These are phyloP conservation scores for Lachancea quebecensis DNA, from an alignment of 805 yeast genomes.

Conservation along the genomic window DNA sequence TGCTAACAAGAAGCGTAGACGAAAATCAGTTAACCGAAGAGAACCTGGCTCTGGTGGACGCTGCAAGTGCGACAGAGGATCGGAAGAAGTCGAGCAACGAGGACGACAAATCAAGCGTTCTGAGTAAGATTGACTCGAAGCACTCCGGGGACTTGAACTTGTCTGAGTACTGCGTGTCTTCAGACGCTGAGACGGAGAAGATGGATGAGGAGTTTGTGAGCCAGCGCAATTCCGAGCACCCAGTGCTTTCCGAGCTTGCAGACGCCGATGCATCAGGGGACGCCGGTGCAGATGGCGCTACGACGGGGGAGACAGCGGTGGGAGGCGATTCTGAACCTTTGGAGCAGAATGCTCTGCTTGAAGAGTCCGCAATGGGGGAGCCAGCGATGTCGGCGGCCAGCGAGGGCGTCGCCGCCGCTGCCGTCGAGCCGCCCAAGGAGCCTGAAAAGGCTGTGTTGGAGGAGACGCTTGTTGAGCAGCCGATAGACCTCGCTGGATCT, in stretches of 20 bases:
- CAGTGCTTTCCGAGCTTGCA: constrained; percentile 3
- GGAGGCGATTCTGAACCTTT: background rate
- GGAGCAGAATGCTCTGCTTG: background rate
- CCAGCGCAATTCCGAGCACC: constrained; percentile 1
- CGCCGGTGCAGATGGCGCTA: background rate
- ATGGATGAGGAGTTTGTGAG: constrained; percentile 44
- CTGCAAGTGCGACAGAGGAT: background rate
- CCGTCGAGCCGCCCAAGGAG: no score
- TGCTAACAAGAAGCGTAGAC: constrained; percentile 1
- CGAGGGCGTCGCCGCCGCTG: no score
- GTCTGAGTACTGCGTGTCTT: constrained; percentile 31
- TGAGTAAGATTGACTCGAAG: constrained; percentile 22
- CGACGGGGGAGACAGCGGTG: background rate
- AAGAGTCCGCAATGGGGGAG: background rate
- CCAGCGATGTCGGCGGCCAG: no score
- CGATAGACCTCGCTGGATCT: no score
- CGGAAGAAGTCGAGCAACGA: constrained; percentile 2
- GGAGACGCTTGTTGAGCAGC: no score
- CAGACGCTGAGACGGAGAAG: constrained; percentile 89
- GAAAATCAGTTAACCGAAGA: constrained; percentile 6
- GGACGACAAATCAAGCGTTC: constrained; percentile 13
- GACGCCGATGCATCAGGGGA: background rate
- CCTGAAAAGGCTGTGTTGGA: no score
- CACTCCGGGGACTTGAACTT: constrained; percentile 37
- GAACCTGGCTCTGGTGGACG: constrained; percentile 5